These are phyloP conservation scores for Candida verbasci DNA, from an alignment of 805 yeast genomes.

Conservation along the genomic window DNA sequence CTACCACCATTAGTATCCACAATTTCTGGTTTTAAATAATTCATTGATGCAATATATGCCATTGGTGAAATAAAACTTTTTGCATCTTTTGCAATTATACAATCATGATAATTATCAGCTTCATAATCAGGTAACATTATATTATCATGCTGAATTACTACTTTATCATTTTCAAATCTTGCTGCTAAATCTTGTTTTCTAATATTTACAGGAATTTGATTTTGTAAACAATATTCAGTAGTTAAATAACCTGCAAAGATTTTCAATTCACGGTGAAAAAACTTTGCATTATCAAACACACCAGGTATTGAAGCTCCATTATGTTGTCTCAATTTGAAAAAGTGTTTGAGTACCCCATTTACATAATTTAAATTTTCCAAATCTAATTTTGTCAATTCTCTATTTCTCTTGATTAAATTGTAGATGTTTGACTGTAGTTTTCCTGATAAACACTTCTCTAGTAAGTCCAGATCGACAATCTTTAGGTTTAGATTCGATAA, in stretches of 20 bases:
- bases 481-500: constrained; percentile 19
- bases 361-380: constrained; percentile 29
- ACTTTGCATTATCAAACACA: constrained; percentile 7
- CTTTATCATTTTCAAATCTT: constrained; percentile 17
- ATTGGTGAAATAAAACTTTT: constrained; percentile 30
- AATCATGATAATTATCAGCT: constrained; percentile 32
- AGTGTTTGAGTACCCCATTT: constrained; percentile 25
- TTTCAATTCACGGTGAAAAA: constrained; percentile 24
- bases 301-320: constrained; percentile 21
- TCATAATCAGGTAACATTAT: constrained; percentile 30
- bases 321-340: constrained; percentile 23
- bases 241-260: constrained; percentile 22
- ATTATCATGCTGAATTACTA: constrained; percentile 31
- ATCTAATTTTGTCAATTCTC: constrained; percentile 19
- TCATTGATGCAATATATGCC: constrained; percentile 30
- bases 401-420: constrained; percentile 2
- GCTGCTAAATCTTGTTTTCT: constrained; percentile 14
- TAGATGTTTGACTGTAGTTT: constrained; percentile 14
- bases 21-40: constrained; percentile 21
- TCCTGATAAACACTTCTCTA: constrained; percentile 30
- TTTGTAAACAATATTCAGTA: constrained; percentile 17
- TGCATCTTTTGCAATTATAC: constrained; percentile 31
- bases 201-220: constrained; percentile 14
- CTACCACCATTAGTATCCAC: constrained; percentile 8
- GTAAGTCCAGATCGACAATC: constrained; percentile 13